Conservation (phyloP, 2,329 filamentous ascomycete genomes). For the Pseudocercospora crystallina region DNA sequence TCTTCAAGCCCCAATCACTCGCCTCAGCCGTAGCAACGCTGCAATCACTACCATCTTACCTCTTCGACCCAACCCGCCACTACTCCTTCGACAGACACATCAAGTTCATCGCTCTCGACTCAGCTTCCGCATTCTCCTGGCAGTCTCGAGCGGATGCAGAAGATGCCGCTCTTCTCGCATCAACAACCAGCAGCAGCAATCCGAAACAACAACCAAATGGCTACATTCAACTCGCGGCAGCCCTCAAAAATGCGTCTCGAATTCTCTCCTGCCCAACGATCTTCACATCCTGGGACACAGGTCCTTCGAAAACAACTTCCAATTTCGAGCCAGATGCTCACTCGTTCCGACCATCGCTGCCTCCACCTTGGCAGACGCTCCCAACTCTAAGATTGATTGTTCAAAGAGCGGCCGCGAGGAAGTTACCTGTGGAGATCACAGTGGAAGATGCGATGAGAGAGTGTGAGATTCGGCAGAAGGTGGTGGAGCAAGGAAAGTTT, state of each 20-base stretch:
- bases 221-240: slow-evolving; percentile 23
- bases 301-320: slow-evolving; percentile 8
- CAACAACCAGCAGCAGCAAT: not conserved
- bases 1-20: slow-evolving; percentile 57
- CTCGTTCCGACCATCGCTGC: slow-evolving; percentile 27
- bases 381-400: slow-evolving; percentile 37
- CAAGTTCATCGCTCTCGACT: slow-evolving; percentile 55
- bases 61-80: slow-evolving; percentile 48
- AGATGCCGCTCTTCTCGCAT: slow-evolving; percentile 20
- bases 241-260: slow-evolving; percentile 19
- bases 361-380: slow-evolving; percentile 32
- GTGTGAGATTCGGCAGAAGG: slow-evolving; percentile 35
- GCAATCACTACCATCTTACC: slow-evolving; percentile 47
- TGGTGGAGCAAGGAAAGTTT: slow-evolving; percentile 39
- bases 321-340: slow-evolving; percentile 9
- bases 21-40: slow-evolving; percentile 52
- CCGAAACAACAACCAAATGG: slow-evolving; percentile 6
- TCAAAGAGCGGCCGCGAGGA: slow-evolving; percentile 34
- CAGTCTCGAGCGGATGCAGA: slow-evolving; percentile 48
- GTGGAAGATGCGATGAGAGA: slow-evolving; percentile 41
- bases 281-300: slow-evolving; percentile 24
- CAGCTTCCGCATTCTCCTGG: slow-evolving; percentile 57
- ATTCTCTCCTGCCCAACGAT: slow-evolving; percentile 30
- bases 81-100: slow-evolving; percentile 48
- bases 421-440: slow-evolving; percentile 40